Evolutionary conservation across 2,329 filamentous ascomycete genomes (phyloP).

Genomic region (Cladosporium sphaerospermum): DNA sequence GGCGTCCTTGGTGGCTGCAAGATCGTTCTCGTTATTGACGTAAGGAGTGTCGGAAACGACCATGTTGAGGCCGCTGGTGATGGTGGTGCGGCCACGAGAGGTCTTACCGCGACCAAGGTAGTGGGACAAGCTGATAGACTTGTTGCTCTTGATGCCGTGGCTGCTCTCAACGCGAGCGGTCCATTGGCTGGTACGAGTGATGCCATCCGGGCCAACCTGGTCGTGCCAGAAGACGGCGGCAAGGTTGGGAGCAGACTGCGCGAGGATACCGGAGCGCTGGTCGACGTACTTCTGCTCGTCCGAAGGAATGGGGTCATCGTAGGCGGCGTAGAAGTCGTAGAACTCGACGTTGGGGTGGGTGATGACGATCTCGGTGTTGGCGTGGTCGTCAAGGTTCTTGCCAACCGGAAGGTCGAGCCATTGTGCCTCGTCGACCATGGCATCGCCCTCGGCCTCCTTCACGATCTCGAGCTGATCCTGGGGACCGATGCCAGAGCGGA

Average conservation of each 20-base stretch:
- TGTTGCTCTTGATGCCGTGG: constrained; percentile 36
- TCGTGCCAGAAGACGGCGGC: constrained; percentile 58
- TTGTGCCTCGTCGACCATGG: constrained; percentile 38
- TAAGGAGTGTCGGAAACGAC: constrained; percentile 55
- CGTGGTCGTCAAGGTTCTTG: constrained; percentile 47
- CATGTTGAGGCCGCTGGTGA: constrained; percentile 53
- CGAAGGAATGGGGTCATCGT: constrained; percentile 35
- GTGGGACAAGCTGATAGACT: constrained; percentile 38
- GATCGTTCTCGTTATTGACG: constrained; percentile 52
- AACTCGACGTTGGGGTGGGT: constrained; percentile 48
- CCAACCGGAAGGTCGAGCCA: constrained; percentile 50
- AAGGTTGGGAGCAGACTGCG: constrained; percentile 61
- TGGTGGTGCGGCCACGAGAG: constrained; percentile 57
- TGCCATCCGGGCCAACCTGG: constrained; percentile 51
- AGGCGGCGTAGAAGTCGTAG: constrained; percentile 63
- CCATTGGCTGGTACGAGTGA: constrained; percentile 59
- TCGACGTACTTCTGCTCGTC: constrained; percentile 39
- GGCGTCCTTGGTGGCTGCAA: constrained; percentile 57
- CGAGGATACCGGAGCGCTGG: constrained; percentile 52
- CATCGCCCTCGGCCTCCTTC: constrained; percentile 39
- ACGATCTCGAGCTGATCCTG: constrained; percentile 42
- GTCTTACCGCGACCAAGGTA: constrained; percentile 60
- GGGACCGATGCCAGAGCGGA: constrained; percentile 65
- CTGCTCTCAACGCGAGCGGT: constrained; percentile 58
- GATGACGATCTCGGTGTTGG: constrained; percentile 52